These are phyloP conservation scores for Candida methanosorbosa DNA, from an alignment of 805 yeast species.

Conservation along the genomic window DNA sequence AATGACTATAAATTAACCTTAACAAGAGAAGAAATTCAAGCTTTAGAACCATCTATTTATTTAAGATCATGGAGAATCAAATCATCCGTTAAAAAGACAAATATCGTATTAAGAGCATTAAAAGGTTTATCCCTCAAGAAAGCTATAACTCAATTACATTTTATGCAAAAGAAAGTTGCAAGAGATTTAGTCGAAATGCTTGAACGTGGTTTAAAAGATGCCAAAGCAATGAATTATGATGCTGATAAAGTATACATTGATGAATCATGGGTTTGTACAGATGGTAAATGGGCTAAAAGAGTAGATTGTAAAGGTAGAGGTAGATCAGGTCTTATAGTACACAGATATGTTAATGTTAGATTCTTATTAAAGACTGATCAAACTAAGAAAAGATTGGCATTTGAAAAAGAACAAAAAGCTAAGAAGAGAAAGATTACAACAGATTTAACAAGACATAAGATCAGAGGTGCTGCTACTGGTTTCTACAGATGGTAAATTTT, in stretches of 20 bases:
- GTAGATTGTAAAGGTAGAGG: slow-evolving; percentile 87
- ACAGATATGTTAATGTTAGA: slow-evolving; percentile 73
- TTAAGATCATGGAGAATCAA: slow-evolving; percentile 74
- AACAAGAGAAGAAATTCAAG: slow-evolving; percentile 57
- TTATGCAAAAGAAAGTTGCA: slow-evolving; percentile 70
- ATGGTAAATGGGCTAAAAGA: slow-evolving; percentile 65
- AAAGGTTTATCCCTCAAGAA: slow-evolving; percentile 60
- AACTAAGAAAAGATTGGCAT: slow-evolving; percentile 50
- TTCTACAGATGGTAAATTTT: slow-evolving; percentile 45
- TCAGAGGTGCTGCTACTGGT: slow-evolving; percentile 42
- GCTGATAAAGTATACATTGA: slow-evolving; percentile 60
- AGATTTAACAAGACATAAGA: slow-evolving; percentile 33
- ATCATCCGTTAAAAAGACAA: slow-evolving; percentile 84
- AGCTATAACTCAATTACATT: slow-evolving; percentile 91
- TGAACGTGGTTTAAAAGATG: slow-evolving; percentile 63
- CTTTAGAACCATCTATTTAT: slow-evolving; percentile 83
- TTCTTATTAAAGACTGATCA: slow-evolving; percentile 64
- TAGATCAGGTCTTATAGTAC: slow-evolving; percentile 69
- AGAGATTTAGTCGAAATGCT: slow-evolving; percentile 72
- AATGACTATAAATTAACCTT: slow-evolving; percentile 45
- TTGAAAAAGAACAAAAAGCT: slow-evolving; percentile 46
- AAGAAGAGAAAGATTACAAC: slow-evolving; percentile 31
- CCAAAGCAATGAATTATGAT: slow-evolving; percentile 48
- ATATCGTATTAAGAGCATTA: slow-evolving; percentile 67
- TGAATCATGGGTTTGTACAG: slow-evolving; percentile 88